A percentile compares a stretch with the other conserved stretches of the same genome.
Evolutionary conservation across 768 basidiomycete genomes (phyloP).

Genomic region (Podaxis sp.): DNA sequence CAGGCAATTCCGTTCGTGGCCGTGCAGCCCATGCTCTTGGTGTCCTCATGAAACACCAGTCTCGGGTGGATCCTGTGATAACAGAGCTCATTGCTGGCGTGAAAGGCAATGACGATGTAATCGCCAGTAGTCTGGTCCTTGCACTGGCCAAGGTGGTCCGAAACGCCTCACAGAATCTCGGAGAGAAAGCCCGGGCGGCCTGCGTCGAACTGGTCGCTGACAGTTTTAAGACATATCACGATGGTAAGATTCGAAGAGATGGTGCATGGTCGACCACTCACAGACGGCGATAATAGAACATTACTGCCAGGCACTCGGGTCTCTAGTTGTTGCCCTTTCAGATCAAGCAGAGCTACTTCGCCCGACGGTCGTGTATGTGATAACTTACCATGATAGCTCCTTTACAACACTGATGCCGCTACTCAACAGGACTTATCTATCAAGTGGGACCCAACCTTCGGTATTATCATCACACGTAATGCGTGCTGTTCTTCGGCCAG

Average conservation of each 20-base stretch:
- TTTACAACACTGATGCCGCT: slow-evolving; percentile 8
- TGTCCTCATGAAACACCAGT: slow-evolving; percentile 84
- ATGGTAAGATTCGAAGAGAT: slow-evolving; percentile 39
- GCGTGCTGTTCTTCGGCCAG: slow-evolving; percentile 47
- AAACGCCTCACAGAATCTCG: slow-evolving; percentile 69
- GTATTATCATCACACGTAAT: slow-evolving; percentile 57
- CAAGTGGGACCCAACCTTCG: slow-evolving; percentile 65
- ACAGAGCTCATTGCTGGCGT: slow-evolving; percentile 75
- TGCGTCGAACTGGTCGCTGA: slow-evolving; percentile 75
- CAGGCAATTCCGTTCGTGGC: slow-evolving; percentile 73
- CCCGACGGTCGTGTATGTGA: slow-evolving; percentile 61
- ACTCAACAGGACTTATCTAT: slow-evolving; percentile 49
- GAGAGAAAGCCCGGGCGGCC: slow-evolving; percentile 66
- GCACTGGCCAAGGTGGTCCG: slow-evolving; percentile 74
- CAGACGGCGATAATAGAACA: slow-evolving; percentile 42
- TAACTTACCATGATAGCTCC: neutral
- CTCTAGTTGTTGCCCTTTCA: slow-evolving; percentile 60
- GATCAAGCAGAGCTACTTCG: slow-evolving; percentile 58
- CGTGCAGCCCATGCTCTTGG: slow-evolving; percentile 85
- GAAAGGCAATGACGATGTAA: slow-evolving; percentile 55
- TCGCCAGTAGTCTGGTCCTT: slow-evolving; percentile 70
- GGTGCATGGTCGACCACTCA: neutral
- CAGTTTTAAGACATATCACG: slow-evolving; percentile 69
- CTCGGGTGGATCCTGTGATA: slow-evolving; percentile 90
- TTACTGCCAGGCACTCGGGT: slow-evolving; percentile 61